Percentiles rank a stretch among this genome's conserved stretches.
Evolutionary conservation across 1,284 basidiomycete species (phyloP).

Genomic region (Puccinia coronata): DNA sequence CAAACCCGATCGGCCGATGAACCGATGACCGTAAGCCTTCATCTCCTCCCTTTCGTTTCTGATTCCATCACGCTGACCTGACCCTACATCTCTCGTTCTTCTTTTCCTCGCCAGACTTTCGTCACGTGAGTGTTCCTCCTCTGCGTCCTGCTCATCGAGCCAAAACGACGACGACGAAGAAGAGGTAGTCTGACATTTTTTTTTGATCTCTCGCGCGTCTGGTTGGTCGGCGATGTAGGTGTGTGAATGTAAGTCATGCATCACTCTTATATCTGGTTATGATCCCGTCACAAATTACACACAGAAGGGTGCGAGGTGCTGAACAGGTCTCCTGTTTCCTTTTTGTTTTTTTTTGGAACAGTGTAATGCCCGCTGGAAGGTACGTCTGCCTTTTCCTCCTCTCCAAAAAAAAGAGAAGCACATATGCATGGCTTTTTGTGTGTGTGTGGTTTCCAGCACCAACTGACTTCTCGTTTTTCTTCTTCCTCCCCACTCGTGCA

Average conservation of each 20-base stretch:
- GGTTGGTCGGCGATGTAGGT: neutral
- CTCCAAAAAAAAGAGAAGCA: neutral
- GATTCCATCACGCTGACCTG: neutral
- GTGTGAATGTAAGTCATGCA: conserved; percentile 6
- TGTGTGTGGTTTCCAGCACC: too few species aligned
- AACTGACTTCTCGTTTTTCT: too few species aligned
- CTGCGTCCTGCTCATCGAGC: too few species aligned
- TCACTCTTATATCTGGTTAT: neutral
- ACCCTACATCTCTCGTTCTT: neutral
- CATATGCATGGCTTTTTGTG: neutral
- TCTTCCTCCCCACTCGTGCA: too few species aligned
- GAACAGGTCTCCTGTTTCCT: neutral
- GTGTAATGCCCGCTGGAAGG: conserved; percentile 12
- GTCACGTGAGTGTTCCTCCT: neutral
- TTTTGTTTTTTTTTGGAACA: neutral
- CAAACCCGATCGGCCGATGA: conserved; percentile 93
- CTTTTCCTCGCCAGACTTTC: neutral
- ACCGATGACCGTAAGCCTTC: conserved; percentile 80
- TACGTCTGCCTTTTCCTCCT: neutral
- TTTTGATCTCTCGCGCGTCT: neutral
- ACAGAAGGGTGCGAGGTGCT: neutral
- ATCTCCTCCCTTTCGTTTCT: neutral
- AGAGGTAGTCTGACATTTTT: neutral
- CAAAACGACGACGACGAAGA: neutral
- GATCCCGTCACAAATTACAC: neutral